Conservation (phyloP, 352 stramenopile species). For the Globisporangium rhizosaccharum region DNA sequence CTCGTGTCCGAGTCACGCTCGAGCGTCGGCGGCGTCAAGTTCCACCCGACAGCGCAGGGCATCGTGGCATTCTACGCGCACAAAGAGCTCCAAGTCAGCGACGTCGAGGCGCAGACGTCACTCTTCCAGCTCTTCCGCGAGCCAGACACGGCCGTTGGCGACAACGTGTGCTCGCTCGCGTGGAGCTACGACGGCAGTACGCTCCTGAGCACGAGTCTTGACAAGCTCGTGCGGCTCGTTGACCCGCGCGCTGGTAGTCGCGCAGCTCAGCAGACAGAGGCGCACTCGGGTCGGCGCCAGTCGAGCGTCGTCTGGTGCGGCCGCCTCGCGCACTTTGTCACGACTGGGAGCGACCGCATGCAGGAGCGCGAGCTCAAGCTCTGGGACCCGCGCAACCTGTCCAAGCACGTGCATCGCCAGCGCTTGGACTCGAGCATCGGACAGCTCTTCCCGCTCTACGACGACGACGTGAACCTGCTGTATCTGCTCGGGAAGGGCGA, state of each 20-base stretch:
- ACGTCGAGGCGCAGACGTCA: slow-evolving; percentile 32
- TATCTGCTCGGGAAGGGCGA: slow-evolving; percentile 74
- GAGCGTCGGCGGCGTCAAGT: slow-evolving; percentile 29
- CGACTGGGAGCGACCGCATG: slow-evolving; percentile 52
- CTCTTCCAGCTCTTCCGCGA: slow-evolving; percentile 14
- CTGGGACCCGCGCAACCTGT: slow-evolving; percentile 59
- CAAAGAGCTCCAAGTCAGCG: slow-evolving; percentile 33
- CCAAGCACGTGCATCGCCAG: slow-evolving; percentile 49
- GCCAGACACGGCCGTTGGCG: slow-evolving; percentile 3
- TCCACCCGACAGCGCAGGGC: slow-evolving; percentile 47
- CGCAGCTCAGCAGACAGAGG: slow-evolving; percentile 16
- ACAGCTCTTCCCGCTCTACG: slow-evolving; percentile 61
- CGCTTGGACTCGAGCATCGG: slow-evolving; percentile 61
- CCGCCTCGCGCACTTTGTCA: slow-evolving; percentile 44
- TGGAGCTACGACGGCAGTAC: slow-evolving; percentile 75
- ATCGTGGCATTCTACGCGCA: slow-evolving; percentile 42
- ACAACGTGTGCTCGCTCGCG: slow-evolving; percentile 24
- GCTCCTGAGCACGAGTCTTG: slow-evolving; percentile 34
- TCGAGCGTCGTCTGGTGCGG: slow-evolving; percentile 59
- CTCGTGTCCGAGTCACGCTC: slow-evolving; percentile 16
- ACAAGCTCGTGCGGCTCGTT: slow-evolving; percentile 42
- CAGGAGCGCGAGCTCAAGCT: slow-evolving; percentile 76
- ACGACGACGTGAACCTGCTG: slow-evolving; percentile 59
- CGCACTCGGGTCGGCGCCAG: slow-evolving; percentile 42
- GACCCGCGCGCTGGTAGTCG: slow-evolving; percentile 36